Evolutionary conservation across 106 monocot species (phyloP), one percentile per base, ranked within the genome.

Genomic region (Allium fistulosum): DNA sequence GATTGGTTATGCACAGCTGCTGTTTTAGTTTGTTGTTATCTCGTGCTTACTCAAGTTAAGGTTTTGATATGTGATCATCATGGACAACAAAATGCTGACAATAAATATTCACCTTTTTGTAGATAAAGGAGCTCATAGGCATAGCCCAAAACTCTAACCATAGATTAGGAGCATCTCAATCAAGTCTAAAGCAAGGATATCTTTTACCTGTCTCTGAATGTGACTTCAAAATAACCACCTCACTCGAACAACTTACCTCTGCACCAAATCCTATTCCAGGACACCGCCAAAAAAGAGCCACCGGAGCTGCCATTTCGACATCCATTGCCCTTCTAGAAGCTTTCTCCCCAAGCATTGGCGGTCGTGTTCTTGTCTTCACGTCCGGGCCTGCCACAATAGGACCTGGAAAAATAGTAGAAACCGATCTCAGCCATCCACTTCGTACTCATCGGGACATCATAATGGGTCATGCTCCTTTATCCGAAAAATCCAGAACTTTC

Each of bases 301-400:
- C 97, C 27, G 97, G 97, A 26, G 68, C 80, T 27, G 97, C 97
- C 27, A 85, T 97, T 66, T 81, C 97, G 11, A 70, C 73, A 48
- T 68, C 92, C n/a, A 60, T 87, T 14, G 88, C 92, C 10, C 80
- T 97, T 77, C 67, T 97, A 67, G 92, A 92, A 76, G 83, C 76
- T 59, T 92, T 62, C 61, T 74, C 63, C 26, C 72, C 78, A 13
- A 61, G 57, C 62, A 65, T 57, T 16, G 86, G 96, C 12, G 92
- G 86, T 14, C 79, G 97, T 15, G 71, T 97, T 46, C 80, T 97
- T 82, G 86, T 97, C n/a, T 97, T 97, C 59, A 89, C 86, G 48
- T 89, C 92, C 49, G 97, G 97, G 17, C 87, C 84, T 58, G 80
- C 84, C 61, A 92, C 97, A 56, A 61, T 50, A 58, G 97, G 97